Evolutionary conservation across 2,329 filamentous ascomycete genomes (phyloP), one percentile per base, ranked within the genome.

Genomic region (Claviceps fusiformis): DNA sequence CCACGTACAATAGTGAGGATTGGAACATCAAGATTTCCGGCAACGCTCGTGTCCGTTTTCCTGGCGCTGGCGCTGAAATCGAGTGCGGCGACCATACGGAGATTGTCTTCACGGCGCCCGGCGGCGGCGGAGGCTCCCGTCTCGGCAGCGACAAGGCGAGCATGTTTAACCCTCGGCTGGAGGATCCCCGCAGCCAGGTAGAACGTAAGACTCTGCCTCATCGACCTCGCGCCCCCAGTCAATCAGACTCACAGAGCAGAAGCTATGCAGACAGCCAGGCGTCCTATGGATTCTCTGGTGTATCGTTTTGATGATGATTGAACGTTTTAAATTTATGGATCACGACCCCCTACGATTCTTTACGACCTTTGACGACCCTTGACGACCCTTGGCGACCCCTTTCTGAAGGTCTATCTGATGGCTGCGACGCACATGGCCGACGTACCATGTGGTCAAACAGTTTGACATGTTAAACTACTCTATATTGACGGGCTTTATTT

Each of bases 21-120:
- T 71, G 83, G 55, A 84, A 79, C 17, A 83, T 85, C 65, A 79
- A 79, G 59, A 72, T 85, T 50, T 77, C 74, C 29, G 79, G 78
- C 13, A 72, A 71, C 37, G 75, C 79, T n/a, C 71, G 76, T 27
- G 74, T 85, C 55, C 75, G 77, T 59, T 73, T 82, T 31, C 76
- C 76, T 43, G 75, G 76, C 33, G 72, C 76, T 43, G 75, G 76
- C 33, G 72, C 80, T 10, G 77, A 81, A 63, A 81, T 85, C 61
- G 74, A 79, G 60, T 82, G 78, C 63, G 70, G 65, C 44, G 77
- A 81, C 52, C 80, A 80, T 43, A 79, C 80, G 27, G 80, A 82
- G 61, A 79, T 85, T 60, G 81, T 77, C 59, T 77, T 82, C 59
- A 71, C 72, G 50, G 62, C 68, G 59, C 62, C 67, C 17, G 45